A percentile compares a stretch with the other conserved stretches of the same genome.
phyloP scores from a whole-genome alignment of 2,329 filamentous ascomycete species.

The Westerdykella ornata region DNA sequence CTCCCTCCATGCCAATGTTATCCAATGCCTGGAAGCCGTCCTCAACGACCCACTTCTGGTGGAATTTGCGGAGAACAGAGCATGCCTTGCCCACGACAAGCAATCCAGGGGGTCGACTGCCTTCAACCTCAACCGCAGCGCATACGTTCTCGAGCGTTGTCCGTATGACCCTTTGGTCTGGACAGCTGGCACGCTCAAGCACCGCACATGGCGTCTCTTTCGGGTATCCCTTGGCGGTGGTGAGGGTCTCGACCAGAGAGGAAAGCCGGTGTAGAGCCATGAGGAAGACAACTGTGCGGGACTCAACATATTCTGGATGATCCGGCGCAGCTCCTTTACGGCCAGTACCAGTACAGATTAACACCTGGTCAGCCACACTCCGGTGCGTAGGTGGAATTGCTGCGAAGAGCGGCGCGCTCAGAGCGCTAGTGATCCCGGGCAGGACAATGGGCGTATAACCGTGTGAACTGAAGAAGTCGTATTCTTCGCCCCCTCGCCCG shows the following conservation, averaged over 20 bases:
- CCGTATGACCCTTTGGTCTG: conserved; percentile 86
- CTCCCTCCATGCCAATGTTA: conserved; percentile 17
- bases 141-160: conserved; percentile 75
- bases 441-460: conserved; percentile 68
- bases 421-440: conserved; percentile 82
- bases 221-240: conserved; percentile 55
- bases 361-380: conserved; percentile 81
- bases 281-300: conserved; percentile 81
- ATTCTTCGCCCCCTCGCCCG: conserved; percentile 89
- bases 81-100: conserved; percentile 81
- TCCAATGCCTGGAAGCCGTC: conserved; percentile 78
- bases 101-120: conserved; percentile 80
- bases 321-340: conserved; percentile 75
- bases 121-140: conserved; percentile 78
- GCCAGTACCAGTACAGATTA: conserved; percentile 95
- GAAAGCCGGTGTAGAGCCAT: conserved; percentile 87
- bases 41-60: conserved; percentile 72
- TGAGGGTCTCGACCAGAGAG: conserved; percentile 64
- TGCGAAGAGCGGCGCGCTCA: conserved; percentile 83
- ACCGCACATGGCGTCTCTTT: conserved; percentile 79
- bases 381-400: conserved; percentile 83
- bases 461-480: conserved; percentile 68
- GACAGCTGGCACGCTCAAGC: conserved; percentile 86
- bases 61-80: conserved; percentile 60
- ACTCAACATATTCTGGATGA: conserved; percentile 71